Evolutionary conservation across 495 filamentous ascomycete species (phyloP).

Genomic region (Podospora australis): DNA sequence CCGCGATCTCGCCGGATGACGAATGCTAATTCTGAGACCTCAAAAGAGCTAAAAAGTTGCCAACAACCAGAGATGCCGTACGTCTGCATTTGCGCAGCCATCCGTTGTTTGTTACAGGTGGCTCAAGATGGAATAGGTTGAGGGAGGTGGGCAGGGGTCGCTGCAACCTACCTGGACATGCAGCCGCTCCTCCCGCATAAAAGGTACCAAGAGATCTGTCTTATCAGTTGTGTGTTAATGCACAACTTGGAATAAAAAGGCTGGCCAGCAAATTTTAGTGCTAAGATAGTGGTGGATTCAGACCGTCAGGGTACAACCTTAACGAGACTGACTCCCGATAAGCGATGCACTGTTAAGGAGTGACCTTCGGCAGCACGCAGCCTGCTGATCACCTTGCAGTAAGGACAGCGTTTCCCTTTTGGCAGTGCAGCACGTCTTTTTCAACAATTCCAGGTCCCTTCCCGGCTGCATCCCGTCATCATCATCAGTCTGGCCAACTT

Average conservation of each 20-base stretch:
- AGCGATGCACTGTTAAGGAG: neutral
- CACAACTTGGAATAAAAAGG: neutral
- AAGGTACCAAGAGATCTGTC: neutral
- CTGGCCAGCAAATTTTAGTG: neutral
- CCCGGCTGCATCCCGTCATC: constrained; percentile 9
- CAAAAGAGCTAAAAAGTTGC: neutral
- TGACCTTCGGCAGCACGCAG: neutral
- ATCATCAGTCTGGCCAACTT: constrained; percentile 20
- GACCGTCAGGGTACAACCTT: neutral
- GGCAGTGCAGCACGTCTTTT: constrained; percentile 7
- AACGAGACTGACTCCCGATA: neutral
- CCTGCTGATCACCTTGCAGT: constrained; percentile 4
- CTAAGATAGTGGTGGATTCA: too few relatives aligned
- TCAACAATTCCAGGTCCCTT: constrained; percentile 2
- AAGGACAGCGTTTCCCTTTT: constrained; percentile 19
- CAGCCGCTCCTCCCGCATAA: constrained; percentile 9
- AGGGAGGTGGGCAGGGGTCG: constrained; percentile 6
- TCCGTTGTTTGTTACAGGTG: too few relatives aligned
- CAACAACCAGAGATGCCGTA: constrained; percentile 1
- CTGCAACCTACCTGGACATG: neutral
- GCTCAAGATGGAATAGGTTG: too few relatives aligned
- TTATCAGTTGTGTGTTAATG: constrained; percentile 9
- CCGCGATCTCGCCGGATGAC: too few relatives aligned
- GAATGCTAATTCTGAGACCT: neutral
- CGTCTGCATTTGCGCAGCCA: constrained; percentile 1